Evolutionary conservation across 176 grass and related monocot genomes (phyloP).

Genomic region (Guadua angustifolia): DNA sequence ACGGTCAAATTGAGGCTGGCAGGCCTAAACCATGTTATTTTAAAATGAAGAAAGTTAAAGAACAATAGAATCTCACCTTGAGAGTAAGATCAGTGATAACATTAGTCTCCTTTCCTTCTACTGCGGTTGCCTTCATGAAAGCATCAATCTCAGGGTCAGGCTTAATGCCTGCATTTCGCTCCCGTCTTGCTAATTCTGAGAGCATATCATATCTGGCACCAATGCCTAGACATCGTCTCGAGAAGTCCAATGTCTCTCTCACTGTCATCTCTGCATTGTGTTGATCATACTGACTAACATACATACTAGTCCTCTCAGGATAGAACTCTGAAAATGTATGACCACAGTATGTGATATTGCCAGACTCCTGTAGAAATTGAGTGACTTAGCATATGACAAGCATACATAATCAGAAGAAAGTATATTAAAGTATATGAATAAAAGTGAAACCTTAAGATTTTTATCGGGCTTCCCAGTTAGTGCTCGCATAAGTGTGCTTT

Average conservation of each 20-base stretch:
- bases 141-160: slow-evolving; percentile 69
- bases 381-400: neutral
- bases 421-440: slow-evolving; percentile 11
- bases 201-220: slow-evolving; percentile 64
- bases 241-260: slow-evolving; percentile 76
- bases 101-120: slow-evolving; percentile 61
- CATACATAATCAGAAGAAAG: neutral
- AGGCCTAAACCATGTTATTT: neutral
- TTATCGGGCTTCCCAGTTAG: slow-evolving; percentile 63
- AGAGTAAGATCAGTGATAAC: slow-evolving; percentile 64
- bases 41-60: neutral
- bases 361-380: slow-evolving; percentile 42
- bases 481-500: slow-evolving; percentile 69
- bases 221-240: slow-evolving; percentile 59
- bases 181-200: slow-evolving; percentile 62
- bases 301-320: slow-evolving; percentile 64
- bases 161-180: slow-evolving; percentile 68
- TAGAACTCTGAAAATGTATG: slow-evolving; percentile 61
- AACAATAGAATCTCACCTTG: slow-evolving; percentile 48
- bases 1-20: neutral
- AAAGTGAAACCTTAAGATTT: slow-evolving; percentile 55
- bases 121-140: slow-evolving; percentile 64
- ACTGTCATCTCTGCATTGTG: slow-evolving; percentile 73
- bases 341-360: slow-evolving; percentile 62
- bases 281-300: slow-evolving; percentile 74